Base-by-base conservation (phyloP, 2,329 filamentous ascomycete species). In the Aspergillus fructus region DNA sequence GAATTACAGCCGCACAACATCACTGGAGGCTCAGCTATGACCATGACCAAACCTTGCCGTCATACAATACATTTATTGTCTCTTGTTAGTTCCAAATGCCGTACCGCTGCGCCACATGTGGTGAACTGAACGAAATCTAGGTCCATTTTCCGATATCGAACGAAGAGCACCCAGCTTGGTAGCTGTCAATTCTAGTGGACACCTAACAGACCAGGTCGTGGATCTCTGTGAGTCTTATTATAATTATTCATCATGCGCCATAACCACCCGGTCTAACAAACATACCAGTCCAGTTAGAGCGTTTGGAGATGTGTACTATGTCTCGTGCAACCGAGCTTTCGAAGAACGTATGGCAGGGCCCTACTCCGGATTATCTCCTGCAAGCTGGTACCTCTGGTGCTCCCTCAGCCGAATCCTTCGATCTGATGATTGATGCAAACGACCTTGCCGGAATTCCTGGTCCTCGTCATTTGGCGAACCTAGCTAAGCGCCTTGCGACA, bases 271-370 rank as follows among this genome's bases (percentile, higher is more conserved):
- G 19, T 8, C 46, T 46, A 39, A 50, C 42, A 37, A 11, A 17
- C 58, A 64, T 53, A 68, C 37, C 11, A 84, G 81, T 91, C 70
- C 88, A 90, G 65, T 91, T 91, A 78, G 94, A 99, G 74, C 84
- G 93, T 56, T 76, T 85, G 49, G 94, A 99, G 76, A 97, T 99
- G 93, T 92, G 90, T 73, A 83, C 83, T 58, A 97, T 97, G 93
- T 93, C 93, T 11, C 86, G 86, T 66, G 89, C 93, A 3, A 92
- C 92, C 0, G 90, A 96, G 72, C 96, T 97, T 61, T 87, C 90
- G 53, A 83, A 85, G 63, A 97, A 97, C 69, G 91, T 97, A 24
- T 97, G 89, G 84, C 81, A 97, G 59, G 94, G 94, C 0, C 90
- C 91, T 2, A 94, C 91, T 0, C 91, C 92, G 0, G 90, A 96